phyloP scores from a whole-genome alignment of 2,329 filamentous ascomycete species.

The Cyanodermella asteris region DNA sequence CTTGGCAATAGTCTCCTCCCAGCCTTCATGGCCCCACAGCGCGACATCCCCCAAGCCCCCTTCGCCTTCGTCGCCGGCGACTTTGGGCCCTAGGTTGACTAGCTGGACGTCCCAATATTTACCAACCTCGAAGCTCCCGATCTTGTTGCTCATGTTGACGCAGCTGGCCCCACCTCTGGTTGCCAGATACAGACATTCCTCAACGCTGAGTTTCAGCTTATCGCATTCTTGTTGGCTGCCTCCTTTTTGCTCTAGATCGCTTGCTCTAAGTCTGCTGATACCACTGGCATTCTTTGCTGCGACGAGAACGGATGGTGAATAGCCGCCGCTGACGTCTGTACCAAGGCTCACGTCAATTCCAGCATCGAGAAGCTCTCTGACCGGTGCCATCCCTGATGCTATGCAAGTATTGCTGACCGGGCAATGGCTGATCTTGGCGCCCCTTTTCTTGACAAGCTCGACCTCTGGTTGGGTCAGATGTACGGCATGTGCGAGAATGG shows the following conservation, averaged over 20 bases:
- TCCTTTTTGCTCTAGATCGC: constrained; percentile 13
- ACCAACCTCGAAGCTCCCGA: constrained; percentile 68
- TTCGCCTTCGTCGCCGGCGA: constrained; percentile 11
- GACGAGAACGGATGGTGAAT: constrained; percentile 59
- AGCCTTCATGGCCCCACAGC: constrained; percentile 78
- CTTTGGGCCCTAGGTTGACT: constrained; percentile 34
- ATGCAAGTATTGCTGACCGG: constrained; percentile 70
- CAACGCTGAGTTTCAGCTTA: constrained; percentile 49
- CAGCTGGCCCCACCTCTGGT: constrained; percentile 74
- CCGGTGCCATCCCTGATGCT: constrained; percentile 54
- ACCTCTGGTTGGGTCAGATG: constrained; percentile 51
- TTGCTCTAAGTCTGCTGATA: constrained; percentile 48
- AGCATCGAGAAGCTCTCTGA: constrained; percentile 50
- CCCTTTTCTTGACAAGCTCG: constrained; percentile 34
- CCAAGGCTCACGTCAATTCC: constrained; percentile 68
- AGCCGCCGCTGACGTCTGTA: constrained; percentile 80
- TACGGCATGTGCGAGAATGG: constrained; percentile 68
- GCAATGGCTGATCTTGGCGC: constrained; percentile 59
- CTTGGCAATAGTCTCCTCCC: constrained; percentile 70
- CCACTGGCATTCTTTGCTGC: constrained; percentile 63
- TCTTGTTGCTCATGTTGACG: constrained; percentile 45
- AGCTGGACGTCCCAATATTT: constrained; percentile 86
- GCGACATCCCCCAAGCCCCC: constrained; percentile 44
- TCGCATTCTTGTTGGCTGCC: constrained; percentile 16
- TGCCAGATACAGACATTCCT: constrained; percentile 68